These are phyloP conservation scores for Lycium barbarum DNA, from an alignment of 257 asterid species.

Conservation along the genomic window DNA sequence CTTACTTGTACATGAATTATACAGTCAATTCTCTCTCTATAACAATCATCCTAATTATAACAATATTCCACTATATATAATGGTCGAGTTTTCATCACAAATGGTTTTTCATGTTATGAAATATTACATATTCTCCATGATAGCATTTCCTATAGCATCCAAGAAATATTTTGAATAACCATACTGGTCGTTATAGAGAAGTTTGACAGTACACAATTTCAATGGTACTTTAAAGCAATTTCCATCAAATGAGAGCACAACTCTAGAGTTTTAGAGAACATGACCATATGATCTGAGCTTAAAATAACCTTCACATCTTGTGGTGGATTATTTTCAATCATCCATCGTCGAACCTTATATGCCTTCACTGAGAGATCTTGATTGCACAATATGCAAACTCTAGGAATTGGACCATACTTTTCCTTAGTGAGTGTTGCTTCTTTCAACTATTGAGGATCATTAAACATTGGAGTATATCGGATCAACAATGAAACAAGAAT, in stretches of 20 bases:
- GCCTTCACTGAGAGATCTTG: slow-evolving; percentile 27
- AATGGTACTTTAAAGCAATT: slow-evolving; percentile 21
- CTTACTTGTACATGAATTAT: too few relatives aligned
- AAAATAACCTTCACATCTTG: slow-evolving; percentile 13
- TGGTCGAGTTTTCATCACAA: too few relatives aligned
- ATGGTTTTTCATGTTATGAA: too few relatives aligned
- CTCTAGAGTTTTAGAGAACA: slow-evolving; percentile 32
- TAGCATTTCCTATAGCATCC: too few relatives aligned
- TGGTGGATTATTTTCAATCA: slow-evolving; percentile 17
- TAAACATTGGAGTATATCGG: not conserved
- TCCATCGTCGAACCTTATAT: not conserved
- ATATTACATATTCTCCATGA: too few relatives aligned
- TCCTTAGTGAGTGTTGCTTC: slow-evolving; percentile 9
- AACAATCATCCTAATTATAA: too few relatives aligned
- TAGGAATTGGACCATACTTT: slow-evolving; percentile 32
- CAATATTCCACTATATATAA: too few relatives aligned
- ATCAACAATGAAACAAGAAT: not conserved
- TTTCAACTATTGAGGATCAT: not conserved
- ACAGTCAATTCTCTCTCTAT: too few relatives aligned
- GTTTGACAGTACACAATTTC: not conserved
- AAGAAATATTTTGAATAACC: too few relatives aligned
- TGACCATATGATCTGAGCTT: slow-evolving; percentile 38
- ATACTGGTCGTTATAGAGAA: too few relatives aligned
- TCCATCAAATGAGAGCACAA: slow-evolving; percentile 19
- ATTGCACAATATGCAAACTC: slow-evolving; percentile 28